Conservation (phyloP, 352 stramenopile species). For the Pythium utonaiense region DNA sequence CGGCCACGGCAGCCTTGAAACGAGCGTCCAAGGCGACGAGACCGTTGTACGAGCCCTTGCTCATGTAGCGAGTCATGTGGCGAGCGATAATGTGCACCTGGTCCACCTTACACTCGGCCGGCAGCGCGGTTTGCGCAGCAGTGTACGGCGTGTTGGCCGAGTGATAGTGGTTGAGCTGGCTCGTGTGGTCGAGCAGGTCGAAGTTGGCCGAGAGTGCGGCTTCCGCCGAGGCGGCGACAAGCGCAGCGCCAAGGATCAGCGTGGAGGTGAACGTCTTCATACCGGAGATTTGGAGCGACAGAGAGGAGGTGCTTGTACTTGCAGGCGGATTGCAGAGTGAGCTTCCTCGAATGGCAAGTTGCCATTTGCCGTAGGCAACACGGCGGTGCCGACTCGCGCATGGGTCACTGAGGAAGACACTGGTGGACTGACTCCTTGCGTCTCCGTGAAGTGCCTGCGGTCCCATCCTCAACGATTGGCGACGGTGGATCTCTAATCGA, state of each 20-base stretch:
- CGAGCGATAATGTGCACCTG: slow-evolving; percentile 46
- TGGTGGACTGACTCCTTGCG: too few relatives aligned
- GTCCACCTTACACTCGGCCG: slow-evolving; percentile 41
- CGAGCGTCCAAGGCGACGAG: slow-evolving; percentile 32
- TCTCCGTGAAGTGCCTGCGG: too few relatives aligned
- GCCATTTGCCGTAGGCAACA: too few relatives aligned
- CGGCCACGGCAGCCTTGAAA: slow-evolving; percentile 26
- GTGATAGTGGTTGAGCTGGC: slow-evolving; percentile 59
- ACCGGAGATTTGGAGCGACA: not conserved
- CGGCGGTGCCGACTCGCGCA: too few relatives aligned
- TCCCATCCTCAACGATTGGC: too few relatives aligned
- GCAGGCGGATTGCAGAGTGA: slow-evolving; percentile 17
- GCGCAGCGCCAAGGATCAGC: not conserved
- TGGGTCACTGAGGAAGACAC: too few relatives aligned
- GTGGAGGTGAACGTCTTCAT: slow-evolving; percentile 16
- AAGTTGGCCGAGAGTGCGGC: slow-evolving; percentile 30
- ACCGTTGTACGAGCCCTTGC: slow-evolving; percentile 43
- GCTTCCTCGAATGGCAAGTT: too few relatives aligned
- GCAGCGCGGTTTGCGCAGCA: slow-evolving; percentile 34
- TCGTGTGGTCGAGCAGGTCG: slow-evolving; percentile 57
- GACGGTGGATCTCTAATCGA: too few relatives aligned
- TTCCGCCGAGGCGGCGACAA: slow-evolving; percentile 7
- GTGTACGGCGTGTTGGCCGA: slow-evolving; percentile 36
- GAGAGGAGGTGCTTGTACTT: slow-evolving; percentile 7
- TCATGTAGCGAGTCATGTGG: slow-evolving; percentile 56